These are phyloP conservation scores for Aspergillus sp. DNA, from an alignment of 2,329 filamentous ascomycete species.

Conservation along the genomic window DNA sequence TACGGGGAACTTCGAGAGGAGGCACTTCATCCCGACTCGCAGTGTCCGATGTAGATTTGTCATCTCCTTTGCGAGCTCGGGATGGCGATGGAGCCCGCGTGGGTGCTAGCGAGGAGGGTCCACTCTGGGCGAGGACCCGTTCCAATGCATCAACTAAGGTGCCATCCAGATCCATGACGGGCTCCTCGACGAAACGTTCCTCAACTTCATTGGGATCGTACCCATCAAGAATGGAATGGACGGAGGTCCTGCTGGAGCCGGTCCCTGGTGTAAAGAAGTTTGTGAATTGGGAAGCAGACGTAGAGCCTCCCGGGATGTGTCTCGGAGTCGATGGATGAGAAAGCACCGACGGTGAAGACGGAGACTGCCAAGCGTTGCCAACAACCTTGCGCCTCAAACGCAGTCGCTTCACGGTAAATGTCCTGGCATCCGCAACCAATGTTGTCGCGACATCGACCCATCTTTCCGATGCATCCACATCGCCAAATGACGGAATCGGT, in stretches of 20 bases:
- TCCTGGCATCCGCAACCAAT: conserved; percentile 55
- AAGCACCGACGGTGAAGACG: conserved; percentile 20
- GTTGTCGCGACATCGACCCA: conserved; percentile 61
- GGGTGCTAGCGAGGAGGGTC: conserved; percentile 41
- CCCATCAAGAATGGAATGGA: conserved; percentile 15
- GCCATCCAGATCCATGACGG: conserved; percentile 58
- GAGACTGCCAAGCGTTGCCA: conserved; percentile 18
- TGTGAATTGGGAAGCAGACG: conserved; percentile 26
- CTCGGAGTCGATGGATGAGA: conserved; percentile 27
- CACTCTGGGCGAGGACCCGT: conserved; percentile 50
- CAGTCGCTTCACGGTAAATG: conserved; percentile 56
- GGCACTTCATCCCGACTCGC: conserved; percentile 28
- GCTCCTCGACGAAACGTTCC: conserved; percentile 54
- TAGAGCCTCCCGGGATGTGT: conserved; percentile 22
- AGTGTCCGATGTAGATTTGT: conserved; percentile 23
- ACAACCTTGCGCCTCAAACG: conserved; percentile 51
- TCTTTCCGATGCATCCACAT: conserved; percentile 38
- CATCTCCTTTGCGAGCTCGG: conserved; percentile 35
- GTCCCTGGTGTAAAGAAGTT: conserved; percentile 24
- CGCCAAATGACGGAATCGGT: conserved; percentile 34
- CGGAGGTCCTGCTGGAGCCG: conserved; percentile 26
- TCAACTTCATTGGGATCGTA: conserved; percentile 38
- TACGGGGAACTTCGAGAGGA: conserved; percentile 47
- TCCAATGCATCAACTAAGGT: conserved; percentile 59
- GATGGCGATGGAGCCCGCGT: conserved; percentile 43